phyloP scores from a whole-genome alignment of 345 rosid species.

The Brassica napus region Da-Ae NC_063438.1:3770501-3771000 shows the following conservation, averaged over 20 bases:
- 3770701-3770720: background rate
- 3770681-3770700: background rate
- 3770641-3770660: background rate
- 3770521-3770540: constrained; percentile 70
- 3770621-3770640: constrained; percentile 8
- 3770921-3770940: constrained; percentile 14
- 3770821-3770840: background rate
- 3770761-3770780: background rate
- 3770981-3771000: constrained; percentile 18
- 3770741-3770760: background rate
- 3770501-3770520: constrained; percentile 25
- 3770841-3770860: too few relatives aligned
- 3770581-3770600: constrained; percentile 38
- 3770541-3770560: constrained; percentile 67
- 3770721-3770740: constrained; percentile 9
- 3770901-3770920: background rate
- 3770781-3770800: constrained; percentile 4
- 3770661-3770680: background rate
- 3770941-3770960: constrained; percentile 7
- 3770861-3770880: background rate
- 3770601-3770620: constrained; percentile 31
- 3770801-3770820: constrained; percentile 1
- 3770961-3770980: constrained; percentile 20
- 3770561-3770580: constrained; percentile 38
- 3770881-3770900: background rate